phyloP scores from a whole-genome alignment of 352 stramenopile genomes.

The Pythium coloratum region DNA sequence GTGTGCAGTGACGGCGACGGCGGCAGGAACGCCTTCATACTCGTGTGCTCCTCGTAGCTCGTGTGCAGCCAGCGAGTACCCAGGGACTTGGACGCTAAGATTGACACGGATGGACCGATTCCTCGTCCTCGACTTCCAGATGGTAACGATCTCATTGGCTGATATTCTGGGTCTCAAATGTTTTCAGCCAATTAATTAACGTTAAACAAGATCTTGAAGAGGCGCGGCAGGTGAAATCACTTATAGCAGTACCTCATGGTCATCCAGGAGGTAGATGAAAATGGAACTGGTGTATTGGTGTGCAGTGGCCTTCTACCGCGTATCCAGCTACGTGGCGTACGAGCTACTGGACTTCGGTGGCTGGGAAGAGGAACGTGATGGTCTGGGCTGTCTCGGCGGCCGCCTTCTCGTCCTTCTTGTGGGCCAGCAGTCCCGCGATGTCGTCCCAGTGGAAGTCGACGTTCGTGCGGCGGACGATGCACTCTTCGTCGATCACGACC shows the following conservation, averaged over 20 bases:
- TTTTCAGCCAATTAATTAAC: neutral
- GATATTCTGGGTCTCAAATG: neutral
- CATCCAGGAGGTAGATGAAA: neutral
- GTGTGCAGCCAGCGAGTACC: neutral
- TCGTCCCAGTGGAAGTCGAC: slow-evolving; percentile 68
- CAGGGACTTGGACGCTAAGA: neutral
- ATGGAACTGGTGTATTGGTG: neutral
- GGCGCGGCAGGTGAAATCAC: neutral
- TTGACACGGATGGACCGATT: neutral
- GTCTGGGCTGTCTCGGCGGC: slow-evolving; percentile 15
- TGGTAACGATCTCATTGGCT: neutral
- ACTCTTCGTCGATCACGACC: slow-evolving; percentile 44
- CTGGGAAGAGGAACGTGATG: slow-evolving; percentile 26
- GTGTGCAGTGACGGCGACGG: slow-evolving; percentile 7
- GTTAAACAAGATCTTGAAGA: neutral
- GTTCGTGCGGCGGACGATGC: slow-evolving; percentile 50
- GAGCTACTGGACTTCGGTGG: neutral
- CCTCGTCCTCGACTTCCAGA: slow-evolving; percentile 1
- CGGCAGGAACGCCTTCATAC: slow-evolving; percentile 27
- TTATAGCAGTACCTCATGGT: neutral
- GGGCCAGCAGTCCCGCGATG: slow-evolving; percentile 46
- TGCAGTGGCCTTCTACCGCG: no score
- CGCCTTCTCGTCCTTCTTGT: slow-evolving; percentile 39
- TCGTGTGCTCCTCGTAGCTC: neutral
- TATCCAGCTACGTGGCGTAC: neutral